Conservation (phyloP, 1,284 basidiomycete genomes). For the Sanghuangporus baumii region DNA sequence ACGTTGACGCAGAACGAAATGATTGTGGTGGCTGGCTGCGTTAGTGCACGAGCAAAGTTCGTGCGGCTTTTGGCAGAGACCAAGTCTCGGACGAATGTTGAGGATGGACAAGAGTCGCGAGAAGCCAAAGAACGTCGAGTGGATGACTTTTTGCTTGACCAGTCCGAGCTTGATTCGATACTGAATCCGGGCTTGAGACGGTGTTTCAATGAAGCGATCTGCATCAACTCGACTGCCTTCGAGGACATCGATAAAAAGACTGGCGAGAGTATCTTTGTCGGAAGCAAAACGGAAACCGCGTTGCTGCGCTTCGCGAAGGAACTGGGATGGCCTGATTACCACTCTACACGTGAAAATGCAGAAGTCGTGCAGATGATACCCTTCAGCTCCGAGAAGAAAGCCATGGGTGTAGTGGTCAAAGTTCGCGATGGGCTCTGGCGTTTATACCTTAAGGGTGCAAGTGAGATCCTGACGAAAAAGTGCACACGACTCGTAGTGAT, state of each 20-base stretch:
- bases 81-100: constrained; percentile 66
- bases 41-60: constrained; percentile 93
- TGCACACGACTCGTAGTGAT: constrained; percentile 74
- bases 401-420: constrained; percentile 89
- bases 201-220: constrained; percentile 83
- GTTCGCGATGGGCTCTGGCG: constrained; percentile 56
- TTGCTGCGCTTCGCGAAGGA: constrained; percentile 88
- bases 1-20: constrained; percentile 92
- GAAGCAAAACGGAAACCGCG: constrained; percentile 96
- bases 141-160: constrained; percentile 83
- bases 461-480: constrained; percentile 82
- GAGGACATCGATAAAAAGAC: constrained; percentile 72
- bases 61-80: constrained; percentile 78
- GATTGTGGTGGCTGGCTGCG: constrained; percentile 92
- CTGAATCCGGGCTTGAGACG: constrained; percentile 36
- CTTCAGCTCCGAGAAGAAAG: constrained; percentile 92
- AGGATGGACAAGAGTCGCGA: constrained; percentile 21
- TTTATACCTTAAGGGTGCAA: constrained; percentile 88
- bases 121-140: constrained; percentile 15
- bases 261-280: constrained; percentile 69
- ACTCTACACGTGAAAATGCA: constrained; percentile 59
- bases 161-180: constrained; percentile 62
- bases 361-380: constrained; percentile 89
- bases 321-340: constrained; percentile 78
- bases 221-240: constrained; percentile 95